Evolutionary conservation across 495 filamentous ascomycete genomes (phyloP), one percentile per base, ranked within the genome.

Genomic region (Bacidia rubella): DNA sequence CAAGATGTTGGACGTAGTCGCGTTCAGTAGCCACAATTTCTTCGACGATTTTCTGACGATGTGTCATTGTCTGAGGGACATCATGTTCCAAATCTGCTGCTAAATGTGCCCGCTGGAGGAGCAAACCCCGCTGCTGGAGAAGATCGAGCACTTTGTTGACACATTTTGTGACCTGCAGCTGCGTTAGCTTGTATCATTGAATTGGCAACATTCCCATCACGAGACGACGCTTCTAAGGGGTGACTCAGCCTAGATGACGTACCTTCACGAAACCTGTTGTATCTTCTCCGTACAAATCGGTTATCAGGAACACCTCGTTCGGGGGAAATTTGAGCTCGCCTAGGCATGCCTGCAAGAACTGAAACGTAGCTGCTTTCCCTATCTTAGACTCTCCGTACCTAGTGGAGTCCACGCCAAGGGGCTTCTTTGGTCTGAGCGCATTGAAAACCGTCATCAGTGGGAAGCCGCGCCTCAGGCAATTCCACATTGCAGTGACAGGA

Each of bases 251-350:
- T 17, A 21, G 49, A 52, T 40, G 48, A 46, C 74, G 63, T 62
- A 87, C 85, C 78, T 97, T 98, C 50, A 95, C 90, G 64, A 98
- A 96, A 1, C 92, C 92, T 24, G 89, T 95, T 0, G 92, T 98
- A 68, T 95, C 90, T 53, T 89, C 83, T 4, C 87, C 87, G 64
- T 92, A 90, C 2, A 98, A 70, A 64, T 98, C 90, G 51, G 80
- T 83, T 56, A 97, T 84, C 58, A 95, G 79, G 63, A 97, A 98
- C 57, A 84, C 87, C 46, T 96, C 90, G 43, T 81, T 76, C 20
- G 86, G 69, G 11, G 82, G 78, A 40, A 95, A 82, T 15, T 77
- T 80, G 27, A 95, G 71, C 22, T 93, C 84, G 40, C 74, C 70
- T 56, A 82, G 65, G 54, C 80, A 84, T 22, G 81, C 82, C 56